Evolutionary conservation across 352 stramenopile genomes (phyloP), one percentile per base, ranked within the genome.

Genomic region (Globisporangium paddicum): DNA sequence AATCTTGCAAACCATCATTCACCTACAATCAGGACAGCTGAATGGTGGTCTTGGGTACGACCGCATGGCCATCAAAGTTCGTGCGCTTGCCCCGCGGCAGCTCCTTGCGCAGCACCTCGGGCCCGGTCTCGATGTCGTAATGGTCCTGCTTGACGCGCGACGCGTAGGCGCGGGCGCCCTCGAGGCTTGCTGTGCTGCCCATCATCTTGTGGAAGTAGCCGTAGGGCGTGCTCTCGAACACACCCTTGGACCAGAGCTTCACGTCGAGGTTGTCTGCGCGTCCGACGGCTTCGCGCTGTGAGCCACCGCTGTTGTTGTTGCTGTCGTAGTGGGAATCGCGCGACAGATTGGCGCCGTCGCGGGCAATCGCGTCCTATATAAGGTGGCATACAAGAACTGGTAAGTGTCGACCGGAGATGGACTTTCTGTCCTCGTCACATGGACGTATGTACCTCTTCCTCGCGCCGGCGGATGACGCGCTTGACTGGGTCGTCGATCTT

Each of bases 181-280:
- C 72, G 0, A 65, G 56, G 55, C 60, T 81, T 16, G 70, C 61
- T 0, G 68, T 76, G 51, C 63, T 81, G 57, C 62, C 79, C 78
- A 89, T 89, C 72, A 89, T 85, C 61, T 89, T 91, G 75, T 92
- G 74, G 72, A 92, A 92, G 58, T 90, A 93, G 8, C 82, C 82
- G 58, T 92, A 90, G 42, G 80, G 80, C 13, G 82, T 93, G 72
- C 76, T 88, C 64, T 93, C 82, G 38, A 80, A 88, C 21, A 79
- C 76, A 19, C 82, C 82, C 49, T 78, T 82, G 21, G 82, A 79
- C 75, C 77, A 93, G 21, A 89, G 73, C 51, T 87, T 88, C 30
- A 86, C 77, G 52, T 93, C 79, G 38, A 90, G 50, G 53, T 90
- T 93, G 56, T 92, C 82, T 35, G 64, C 59, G 9, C 82, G 75